Conservation (phyloP, 1,284 basidiomycete genomes). For the Puccinia polysora region DNA sequence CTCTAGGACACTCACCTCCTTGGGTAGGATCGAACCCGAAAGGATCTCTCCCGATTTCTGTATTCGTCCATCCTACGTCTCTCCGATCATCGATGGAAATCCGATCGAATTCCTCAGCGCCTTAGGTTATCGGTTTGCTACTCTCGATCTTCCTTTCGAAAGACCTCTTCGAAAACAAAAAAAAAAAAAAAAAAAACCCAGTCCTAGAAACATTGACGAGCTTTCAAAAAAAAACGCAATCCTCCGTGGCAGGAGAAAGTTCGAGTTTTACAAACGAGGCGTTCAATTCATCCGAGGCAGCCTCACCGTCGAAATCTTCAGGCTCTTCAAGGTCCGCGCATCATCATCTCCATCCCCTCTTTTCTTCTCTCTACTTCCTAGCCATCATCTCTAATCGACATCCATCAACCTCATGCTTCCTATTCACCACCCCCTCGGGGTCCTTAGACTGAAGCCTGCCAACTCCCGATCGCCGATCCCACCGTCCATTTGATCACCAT, state of each 20-base stretch:
- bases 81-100: slow-evolving; percentile 32
- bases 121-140: slow-evolving; percentile 24
- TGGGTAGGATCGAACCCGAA: slow-evolving; percentile 37
- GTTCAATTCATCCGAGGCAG: slow-evolving; percentile 21
- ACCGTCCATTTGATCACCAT: slow-evolving; percentile 29
- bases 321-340: neutral
- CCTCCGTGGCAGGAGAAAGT: neutral
- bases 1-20: slow-evolving; percentile 25
- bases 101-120: slow-evolving; percentile 37
- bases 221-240: neutral
- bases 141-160: neutral
- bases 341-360: neutral
- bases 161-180: neutral
- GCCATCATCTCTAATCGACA: neutral
- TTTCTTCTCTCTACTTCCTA: neutral
- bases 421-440: neutral
- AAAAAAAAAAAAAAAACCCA: neutral
- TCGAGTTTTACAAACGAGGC: slow-evolving; percentile 31
- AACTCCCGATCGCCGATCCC: neutral
- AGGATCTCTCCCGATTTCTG: slow-evolving; percentile 39
- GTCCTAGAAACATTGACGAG: neutral
- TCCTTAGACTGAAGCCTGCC: slow-evolving; percentile 8
- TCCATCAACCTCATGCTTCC: neutral
- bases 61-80: slow-evolving; percentile 26
- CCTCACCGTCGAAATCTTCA: slow-evolving; percentile 34